Evolutionary conservation across 768 basidiomycete species (phyloP).

Genomic region (Suillus occidentalis): DNA sequence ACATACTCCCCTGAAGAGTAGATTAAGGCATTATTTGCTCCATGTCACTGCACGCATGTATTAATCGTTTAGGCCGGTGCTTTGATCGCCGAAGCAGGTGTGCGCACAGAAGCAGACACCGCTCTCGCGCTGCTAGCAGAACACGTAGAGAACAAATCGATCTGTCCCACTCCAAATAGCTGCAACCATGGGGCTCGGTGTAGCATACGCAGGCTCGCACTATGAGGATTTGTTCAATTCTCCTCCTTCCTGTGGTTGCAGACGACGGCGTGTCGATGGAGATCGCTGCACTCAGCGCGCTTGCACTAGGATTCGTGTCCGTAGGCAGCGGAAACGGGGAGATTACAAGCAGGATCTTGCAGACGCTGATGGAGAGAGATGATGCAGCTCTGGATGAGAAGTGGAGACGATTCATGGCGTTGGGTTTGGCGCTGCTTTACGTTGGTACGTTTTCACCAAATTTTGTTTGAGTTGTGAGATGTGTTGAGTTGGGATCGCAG

Average conservation of each 20-base stretch:
- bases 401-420: slow-evolving; percentile 88
- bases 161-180: slow-evolving; percentile 79
- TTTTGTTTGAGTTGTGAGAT: not conserved
- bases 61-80: slow-evolving; percentile 71
- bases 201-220: slow-evolving; percentile 94
- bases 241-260: slow-evolving; percentile 78
- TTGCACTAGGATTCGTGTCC: slow-evolving; percentile 92
- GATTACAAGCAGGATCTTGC: slow-evolving; percentile 83
- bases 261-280: slow-evolving; percentile 89
- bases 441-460: slow-evolving; percentile 57
- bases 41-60: not conserved
- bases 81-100: slow-evolving; percentile 81
- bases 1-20: slow-evolving; percentile 94
- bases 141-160: slow-evolving; percentile 86
- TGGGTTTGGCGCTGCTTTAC: slow-evolving; percentile 91
- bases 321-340: slow-evolving; percentile 96
- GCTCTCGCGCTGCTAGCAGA: slow-evolving; percentile 89
- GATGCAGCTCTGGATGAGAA: slow-evolving; percentile 83
- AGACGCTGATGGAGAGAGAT: slow-evolving; percentile 84
- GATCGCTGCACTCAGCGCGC: slow-evolving; percentile 78
- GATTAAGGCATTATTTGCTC: slow-evolving; percentile 65
- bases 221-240: slow-evolving; percentile 77
- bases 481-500: slow-evolving; percentile 41
- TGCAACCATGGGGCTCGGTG: slow-evolving; percentile 88
- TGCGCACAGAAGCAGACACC: slow-evolving; percentile 91